These are phyloP conservation scores for Kodamaea leandrae DNA, from an alignment of 805 yeast species.

Conservation along the genomic window DNA sequence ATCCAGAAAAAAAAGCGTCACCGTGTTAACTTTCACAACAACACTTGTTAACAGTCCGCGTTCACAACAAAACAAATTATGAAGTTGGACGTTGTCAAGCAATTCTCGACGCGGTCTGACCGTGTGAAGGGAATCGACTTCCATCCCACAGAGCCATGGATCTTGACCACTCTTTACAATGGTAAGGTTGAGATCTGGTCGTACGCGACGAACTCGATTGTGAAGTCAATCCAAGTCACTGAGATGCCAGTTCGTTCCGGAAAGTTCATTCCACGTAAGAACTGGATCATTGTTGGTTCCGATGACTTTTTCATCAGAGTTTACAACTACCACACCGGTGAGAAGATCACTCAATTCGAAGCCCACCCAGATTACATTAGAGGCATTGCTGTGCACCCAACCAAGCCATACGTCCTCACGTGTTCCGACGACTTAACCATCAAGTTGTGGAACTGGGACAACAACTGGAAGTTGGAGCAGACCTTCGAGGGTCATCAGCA, in stretches of 20 bases:
- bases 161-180: slow-evolving; percentile 82
- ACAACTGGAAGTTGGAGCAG: slow-evolving; percentile 85
- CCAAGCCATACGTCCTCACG: slow-evolving; percentile 84
- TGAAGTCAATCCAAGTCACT: slow-evolving; percentile 91
- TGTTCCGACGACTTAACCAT: slow-evolving; percentile 90
- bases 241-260: slow-evolving; percentile 96
- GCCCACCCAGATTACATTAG: slow-evolving; percentile 98
- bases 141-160: slow-evolving; percentile 98
- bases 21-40: slow-evolving; percentile 16
- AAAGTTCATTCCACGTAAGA: slow-evolving; percentile 89
- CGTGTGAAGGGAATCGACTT: slow-evolving; percentile 97
- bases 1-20: slow-evolving; percentile 12
- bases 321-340: slow-evolving; percentile 93
- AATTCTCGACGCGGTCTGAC: slow-evolving; percentile 87
- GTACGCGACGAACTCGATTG: slow-evolving; percentile 78
- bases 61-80: slow-evolving; percentile 14
- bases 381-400: slow-evolving; percentile 89
- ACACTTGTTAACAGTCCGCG: slow-evolving; percentile 3
- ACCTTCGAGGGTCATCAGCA: slow-evolving; percentile 94
- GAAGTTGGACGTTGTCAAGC: slow-evolving; percentile 58
- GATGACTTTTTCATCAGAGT: slow-evolving; percentile 95
- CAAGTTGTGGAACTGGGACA: slow-evolving; percentile 97
- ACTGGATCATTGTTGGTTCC: slow-evolving; percentile 94
- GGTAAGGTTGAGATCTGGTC: slow-evolving; percentile 94
- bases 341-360: slow-evolving; percentile 90